Percentiles rank a stretch among this genome's conserved stretches.
Conservation (phyloP, 2,329 filamentous ascomycete genomes). For the Fusarium setosum region DNA sequence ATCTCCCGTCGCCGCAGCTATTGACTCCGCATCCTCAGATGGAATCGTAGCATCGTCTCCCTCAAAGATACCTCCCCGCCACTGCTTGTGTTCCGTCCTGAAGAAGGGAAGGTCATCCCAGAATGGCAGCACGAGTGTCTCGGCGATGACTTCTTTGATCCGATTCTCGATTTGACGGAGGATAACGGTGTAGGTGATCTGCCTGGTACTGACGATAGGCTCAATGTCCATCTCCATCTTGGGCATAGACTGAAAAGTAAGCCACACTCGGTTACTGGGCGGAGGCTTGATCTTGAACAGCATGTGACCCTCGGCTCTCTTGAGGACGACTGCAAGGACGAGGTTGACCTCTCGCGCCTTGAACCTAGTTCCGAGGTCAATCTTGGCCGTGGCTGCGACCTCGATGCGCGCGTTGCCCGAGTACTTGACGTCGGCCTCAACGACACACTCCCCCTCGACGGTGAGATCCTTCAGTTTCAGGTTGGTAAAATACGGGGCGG, state of each 20-base stretch:
- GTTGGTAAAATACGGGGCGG: constrained; percentile 89
- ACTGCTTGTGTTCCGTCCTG: constrained; percentile 79
- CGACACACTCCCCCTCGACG: constrained; percentile 88
- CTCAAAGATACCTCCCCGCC: constrained; percentile 86
- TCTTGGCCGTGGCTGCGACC: constrained; percentile 90
- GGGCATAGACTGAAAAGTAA: constrained; percentile 93
- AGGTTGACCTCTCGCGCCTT: constrained; percentile 92
- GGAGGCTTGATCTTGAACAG: constrained; percentile 92
- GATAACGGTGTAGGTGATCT: constrained; percentile 95
- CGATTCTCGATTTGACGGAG: constrained; percentile 93
- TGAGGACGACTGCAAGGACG: constrained; percentile 85
- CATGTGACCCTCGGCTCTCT: constrained; percentile 85
- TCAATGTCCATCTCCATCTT: constrained; percentile 95
- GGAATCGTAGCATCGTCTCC: constrained; percentile 60
- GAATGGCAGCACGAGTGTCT: constrained; percentile 91
- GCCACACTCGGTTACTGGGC: constrained; percentile 96
- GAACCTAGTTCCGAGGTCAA: constrained; percentile 89
- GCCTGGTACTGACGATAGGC: constrained; percentile 92
- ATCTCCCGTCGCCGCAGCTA: constrained; percentile 55
- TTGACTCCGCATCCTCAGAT: constrained; percentile 30
- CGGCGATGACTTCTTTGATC: constrained; percentile 92
- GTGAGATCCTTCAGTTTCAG: constrained; percentile 89
- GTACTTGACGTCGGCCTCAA: constrained; percentile 90
- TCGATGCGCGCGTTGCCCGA: constrained; percentile 90
- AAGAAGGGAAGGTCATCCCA: constrained; percentile 98